phyloP scores from a whole-genome alignment of 2,329 filamentous ascomycete genomes.

The Neonectria faginata region DNA sequence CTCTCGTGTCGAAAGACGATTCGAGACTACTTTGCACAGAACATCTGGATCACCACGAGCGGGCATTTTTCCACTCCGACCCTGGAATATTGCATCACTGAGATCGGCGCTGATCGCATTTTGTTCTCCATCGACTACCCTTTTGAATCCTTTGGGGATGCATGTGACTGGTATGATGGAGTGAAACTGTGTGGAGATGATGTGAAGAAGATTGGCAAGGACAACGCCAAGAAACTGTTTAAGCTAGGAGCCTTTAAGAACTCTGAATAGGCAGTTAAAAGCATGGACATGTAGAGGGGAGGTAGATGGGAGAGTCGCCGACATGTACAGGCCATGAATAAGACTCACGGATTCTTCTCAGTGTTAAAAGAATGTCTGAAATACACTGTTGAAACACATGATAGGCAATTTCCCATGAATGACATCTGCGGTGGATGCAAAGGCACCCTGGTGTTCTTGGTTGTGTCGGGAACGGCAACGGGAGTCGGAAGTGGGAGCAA shows the following conservation, averaged over 20 bases:
- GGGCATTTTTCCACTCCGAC: slow-evolving; percentile 67
- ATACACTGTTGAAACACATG: no score
- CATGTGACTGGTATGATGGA: slow-evolving; percentile 56
- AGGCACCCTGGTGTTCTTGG: background rate
- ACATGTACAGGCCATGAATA: background rate
- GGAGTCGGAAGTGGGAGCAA: background rate
- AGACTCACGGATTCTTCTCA: no score
- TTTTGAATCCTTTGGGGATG: slow-evolving; percentile 60
- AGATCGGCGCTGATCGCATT: slow-evolving; percentile 62
- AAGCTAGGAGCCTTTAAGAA: slow-evolving; percentile 54
- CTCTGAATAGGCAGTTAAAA: slow-evolving; percentile 20
- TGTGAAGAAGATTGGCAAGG: slow-evolving; percentile 56
- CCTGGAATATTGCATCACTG: slow-evolving; percentile 60
- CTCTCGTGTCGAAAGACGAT: slow-evolving; percentile 61
- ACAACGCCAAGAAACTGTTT: slow-evolving; percentile 57
- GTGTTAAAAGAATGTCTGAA: no score
- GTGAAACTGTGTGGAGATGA: slow-evolving; percentile 50
- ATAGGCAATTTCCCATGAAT: no score
- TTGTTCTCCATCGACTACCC: slow-evolving; percentile 67
- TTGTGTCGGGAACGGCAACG: background rate
- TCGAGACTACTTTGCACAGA: slow-evolving; percentile 65
- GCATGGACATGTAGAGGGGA: background rate
- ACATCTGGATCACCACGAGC: slow-evolving; percentile 68
- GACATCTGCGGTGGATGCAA: background rate
- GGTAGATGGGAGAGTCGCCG: background rate